Conservation (phyloP, 345 rosid genomes). For the Pugionium dolabratum region DNA sequence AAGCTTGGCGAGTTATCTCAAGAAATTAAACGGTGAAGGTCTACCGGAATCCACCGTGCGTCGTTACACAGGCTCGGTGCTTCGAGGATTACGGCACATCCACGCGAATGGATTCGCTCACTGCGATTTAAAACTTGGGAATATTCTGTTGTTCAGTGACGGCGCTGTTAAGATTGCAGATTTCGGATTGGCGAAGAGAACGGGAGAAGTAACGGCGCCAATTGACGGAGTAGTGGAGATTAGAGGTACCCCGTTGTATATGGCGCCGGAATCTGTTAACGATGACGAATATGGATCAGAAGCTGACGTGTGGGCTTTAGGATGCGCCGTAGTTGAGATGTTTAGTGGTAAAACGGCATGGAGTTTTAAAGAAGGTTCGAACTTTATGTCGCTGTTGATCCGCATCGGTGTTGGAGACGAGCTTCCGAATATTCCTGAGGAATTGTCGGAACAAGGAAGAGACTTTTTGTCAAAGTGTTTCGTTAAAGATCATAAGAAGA, state of each 20-base stretch:
- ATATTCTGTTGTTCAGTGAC: constrained; percentile 53
- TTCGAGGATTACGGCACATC: constrained; percentile 56
- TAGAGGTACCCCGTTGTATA: constrained; percentile 75
- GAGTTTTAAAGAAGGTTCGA: constrained; percentile 42
- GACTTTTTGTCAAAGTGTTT: constrained; percentile 70
- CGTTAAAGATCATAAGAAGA: constrained; percentile 51
- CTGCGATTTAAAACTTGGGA: constrained; percentile 65
- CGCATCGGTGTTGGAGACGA: constrained; percentile 61
- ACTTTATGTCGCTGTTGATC: constrained; percentile 48
- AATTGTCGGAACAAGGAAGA: constrained; percentile 63
- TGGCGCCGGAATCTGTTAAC: constrained; percentile 76
- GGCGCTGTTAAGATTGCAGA: constrained; percentile 63
- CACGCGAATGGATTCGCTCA: constrained; percentile 72
- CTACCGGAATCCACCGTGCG: constrained; percentile 60
- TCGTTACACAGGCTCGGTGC: constrained; percentile 51
- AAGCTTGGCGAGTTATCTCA: constrained; percentile 49
- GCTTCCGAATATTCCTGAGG: constrained; percentile 57
- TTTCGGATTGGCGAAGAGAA: constrained; percentile 69
- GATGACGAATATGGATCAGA: constrained; percentile 62
- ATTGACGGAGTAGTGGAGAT: constrained; percentile 35
- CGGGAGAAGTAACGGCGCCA: constrained; percentile 30
- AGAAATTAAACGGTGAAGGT: constrained; percentile 40
- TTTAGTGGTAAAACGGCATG: constrained; percentile 65
- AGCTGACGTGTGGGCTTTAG: constrained; percentile 88
- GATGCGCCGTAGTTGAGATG: constrained; percentile 80